Evolutionary conservation across 176 grass and related monocot species (phyloP).

Genomic region (Oryza nivara): DNA sequence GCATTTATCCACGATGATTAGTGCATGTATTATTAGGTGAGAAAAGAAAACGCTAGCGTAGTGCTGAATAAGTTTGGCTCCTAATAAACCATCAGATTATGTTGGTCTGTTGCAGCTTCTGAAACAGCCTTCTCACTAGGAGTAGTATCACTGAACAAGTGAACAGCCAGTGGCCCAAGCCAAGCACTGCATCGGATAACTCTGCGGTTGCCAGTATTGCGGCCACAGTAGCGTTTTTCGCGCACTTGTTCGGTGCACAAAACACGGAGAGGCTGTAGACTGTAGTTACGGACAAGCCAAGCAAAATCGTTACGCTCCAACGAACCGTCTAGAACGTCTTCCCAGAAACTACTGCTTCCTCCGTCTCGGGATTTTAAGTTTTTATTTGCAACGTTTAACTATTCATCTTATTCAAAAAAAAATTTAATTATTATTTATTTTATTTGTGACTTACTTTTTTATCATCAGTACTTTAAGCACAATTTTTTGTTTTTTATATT

Average conservation of each 20-base stretch:
- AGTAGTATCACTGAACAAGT: background rate
- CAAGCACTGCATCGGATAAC: background rate
- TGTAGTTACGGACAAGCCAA: background rate
- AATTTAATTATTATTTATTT: too few relatives aligned
- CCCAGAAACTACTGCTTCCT: too few relatives aligned
- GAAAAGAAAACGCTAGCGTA: background rate
- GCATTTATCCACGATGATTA: background rate
- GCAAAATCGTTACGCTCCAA: background rate
- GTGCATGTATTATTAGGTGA: background rate
- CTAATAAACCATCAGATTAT: background rate
- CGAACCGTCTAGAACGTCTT: background rate
- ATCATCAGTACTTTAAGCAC: too few relatives aligned
- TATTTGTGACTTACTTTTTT: too few relatives aligned
- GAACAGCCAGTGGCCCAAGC: background rate
- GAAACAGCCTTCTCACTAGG: background rate
- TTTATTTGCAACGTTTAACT: too few relatives aligned
- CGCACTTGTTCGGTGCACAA: background rate
- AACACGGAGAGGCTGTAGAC: background rate
- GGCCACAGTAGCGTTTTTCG: background rate
- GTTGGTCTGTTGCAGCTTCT: background rate
- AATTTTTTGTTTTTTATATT: too few relatives aligned
- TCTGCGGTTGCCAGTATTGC: background rate
- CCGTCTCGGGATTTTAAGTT: too few relatives aligned
- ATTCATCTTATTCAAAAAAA: too few relatives aligned
- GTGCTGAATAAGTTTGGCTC: background rate